Conservation (phyloP, 306 rosid genomes). For the Herpetospermum pedunculosum region DNA sequence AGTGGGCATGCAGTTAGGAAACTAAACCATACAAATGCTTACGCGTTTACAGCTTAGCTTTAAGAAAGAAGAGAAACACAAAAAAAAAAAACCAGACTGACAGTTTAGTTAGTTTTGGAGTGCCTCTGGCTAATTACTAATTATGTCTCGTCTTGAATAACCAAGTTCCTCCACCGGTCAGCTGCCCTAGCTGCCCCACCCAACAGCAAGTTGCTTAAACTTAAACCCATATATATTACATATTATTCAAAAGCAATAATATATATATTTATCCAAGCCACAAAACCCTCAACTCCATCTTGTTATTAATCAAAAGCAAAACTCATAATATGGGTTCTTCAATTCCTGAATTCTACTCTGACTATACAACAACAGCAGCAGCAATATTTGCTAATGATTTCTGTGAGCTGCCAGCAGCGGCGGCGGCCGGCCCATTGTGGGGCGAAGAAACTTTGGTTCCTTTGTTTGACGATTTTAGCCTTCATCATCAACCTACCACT, state of each 20-base stretch:
- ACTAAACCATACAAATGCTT: background rate
- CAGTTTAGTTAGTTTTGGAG: background rate
- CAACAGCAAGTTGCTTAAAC: background rate
- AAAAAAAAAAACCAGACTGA: background rate
- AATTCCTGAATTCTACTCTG: background rate
- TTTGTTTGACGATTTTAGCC: background rate
- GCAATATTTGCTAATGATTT: background rate
- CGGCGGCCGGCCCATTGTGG: background rate
- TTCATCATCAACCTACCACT: background rate
- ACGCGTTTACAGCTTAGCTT: background rate
- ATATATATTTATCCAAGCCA: background rate
- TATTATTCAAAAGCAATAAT: too few species aligned
- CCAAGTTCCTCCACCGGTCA: background rate
- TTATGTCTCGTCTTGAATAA: background rate
- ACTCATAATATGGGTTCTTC: slow-evolving; percentile 6
- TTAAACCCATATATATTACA: too few species aligned
- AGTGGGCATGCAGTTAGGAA: background rate
- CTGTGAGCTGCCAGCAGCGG: background rate
- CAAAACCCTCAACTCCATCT: too few species aligned
- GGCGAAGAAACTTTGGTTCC: background rate
- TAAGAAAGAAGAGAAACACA: background rate
- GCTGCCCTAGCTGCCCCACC: background rate
- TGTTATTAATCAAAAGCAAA: background rate
- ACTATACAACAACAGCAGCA: background rate
- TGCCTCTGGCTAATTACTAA: background rate